Evolutionary conservation across 1,139 yeast genomes (phyloP), one percentile per base, ranked within the genome.

Genomic region (Blastobotrys illinoisensis): DNA sequence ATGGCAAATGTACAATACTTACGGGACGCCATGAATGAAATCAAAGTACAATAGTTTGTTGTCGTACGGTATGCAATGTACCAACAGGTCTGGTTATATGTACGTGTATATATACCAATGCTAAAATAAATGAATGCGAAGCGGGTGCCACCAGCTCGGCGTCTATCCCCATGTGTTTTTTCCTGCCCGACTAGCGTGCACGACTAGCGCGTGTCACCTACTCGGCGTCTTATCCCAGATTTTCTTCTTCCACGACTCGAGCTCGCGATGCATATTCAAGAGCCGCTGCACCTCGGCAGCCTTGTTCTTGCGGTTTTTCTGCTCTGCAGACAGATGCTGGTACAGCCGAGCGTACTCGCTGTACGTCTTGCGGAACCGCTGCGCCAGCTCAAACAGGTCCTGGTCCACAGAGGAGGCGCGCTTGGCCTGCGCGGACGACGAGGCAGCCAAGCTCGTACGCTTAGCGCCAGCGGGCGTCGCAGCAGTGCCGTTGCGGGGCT

Each of bases 221-320:
- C 47, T n/a, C 18, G 51, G 40, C 11, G 46, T 20, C 18, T n/a
- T 54, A 11, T 64, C 65, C 77, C 77, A 74, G 20, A 73, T 62
- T 45, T 63, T 62, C 55, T 64, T 63, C 58, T 73, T 73, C 75
- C 76, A 71, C 20, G 65, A 56, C 50, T 68, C 71, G 46, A 73
- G 62, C 51, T 71, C 71, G 13, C 66, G 62, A 57, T 73, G 77
- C 70, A 74, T 62, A n/a, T 61, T 53, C 57, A 73, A 51, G 46
- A 73, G 60, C 54, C 62, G 59, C 54, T 69, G 70, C 54, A 69
- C 65, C 46, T 70, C 69, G 21, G 66, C 56, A 24, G 56, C 44
- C 18, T 60, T 58, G 19, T 60, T 56, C 23, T 46, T 46, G 36
- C 48, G 47, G 32, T 23, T 46, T 43, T 50, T 50, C 45, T 53